Conservation (phyloP, 306 rosid species). For the Heteromeles arbutifolia region DNA sequence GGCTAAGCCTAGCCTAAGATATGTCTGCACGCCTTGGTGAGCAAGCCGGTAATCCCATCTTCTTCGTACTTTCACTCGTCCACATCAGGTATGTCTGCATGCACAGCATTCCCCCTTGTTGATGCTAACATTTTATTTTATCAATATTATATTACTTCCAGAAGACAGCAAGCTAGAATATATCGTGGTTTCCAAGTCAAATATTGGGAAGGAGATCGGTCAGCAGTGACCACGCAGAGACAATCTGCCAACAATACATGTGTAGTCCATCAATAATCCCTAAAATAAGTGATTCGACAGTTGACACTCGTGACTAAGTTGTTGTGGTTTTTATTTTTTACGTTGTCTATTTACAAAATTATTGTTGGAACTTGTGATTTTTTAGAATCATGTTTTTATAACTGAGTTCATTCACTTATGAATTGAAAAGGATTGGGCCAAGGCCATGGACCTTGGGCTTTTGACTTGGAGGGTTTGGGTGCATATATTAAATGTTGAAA, state of each 20-base stretch:
- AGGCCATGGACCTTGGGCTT: too few species aligned
- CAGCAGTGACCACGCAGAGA: not conserved
- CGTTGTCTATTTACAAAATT: not conserved
- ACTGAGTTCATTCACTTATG: too few species aligned
- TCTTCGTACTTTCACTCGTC: not conserved
- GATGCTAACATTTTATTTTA: not conserved
- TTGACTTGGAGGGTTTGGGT: too few species aligned
- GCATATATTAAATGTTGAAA: too few species aligned
- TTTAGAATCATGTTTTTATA: too few species aligned
- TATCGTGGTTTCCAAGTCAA: not conserved
- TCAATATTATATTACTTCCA: not conserved
- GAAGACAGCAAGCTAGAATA: not conserved
- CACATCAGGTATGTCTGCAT: not conserved
- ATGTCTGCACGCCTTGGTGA: too few species aligned
- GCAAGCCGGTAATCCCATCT: not conserved
- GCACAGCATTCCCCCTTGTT: not conserved
- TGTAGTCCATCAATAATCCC: not conserved
- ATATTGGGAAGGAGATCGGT: not conserved
- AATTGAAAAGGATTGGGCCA: too few species aligned
- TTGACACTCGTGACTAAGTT: not conserved
- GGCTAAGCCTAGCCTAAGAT: too few species aligned
- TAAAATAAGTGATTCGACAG: not conserved
- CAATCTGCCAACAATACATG: not conserved
- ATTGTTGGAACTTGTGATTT: too few species aligned
- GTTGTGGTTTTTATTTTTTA: not conserved